phyloP scores from a whole-genome alignment of 257 asterid species.

The Handroanthus guayacan region DNA sequence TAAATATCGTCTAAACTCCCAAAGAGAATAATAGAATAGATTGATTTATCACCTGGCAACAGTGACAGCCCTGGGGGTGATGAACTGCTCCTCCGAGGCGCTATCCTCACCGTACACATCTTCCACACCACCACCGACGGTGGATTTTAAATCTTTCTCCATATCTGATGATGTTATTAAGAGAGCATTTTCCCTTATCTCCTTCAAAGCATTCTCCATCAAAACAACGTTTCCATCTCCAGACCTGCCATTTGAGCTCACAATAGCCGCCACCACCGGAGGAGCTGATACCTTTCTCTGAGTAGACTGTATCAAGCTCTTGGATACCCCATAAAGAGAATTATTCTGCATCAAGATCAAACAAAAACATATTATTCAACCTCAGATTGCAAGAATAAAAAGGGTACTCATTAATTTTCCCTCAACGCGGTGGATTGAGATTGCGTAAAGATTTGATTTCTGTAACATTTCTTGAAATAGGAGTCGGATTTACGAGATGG shows the following conservation, averaged over 20 bases:
- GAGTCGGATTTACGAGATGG: constrained; percentile 31
- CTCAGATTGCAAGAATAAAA: constrained; percentile 19
- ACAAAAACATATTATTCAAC: constrained; percentile 7
- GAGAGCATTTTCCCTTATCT: constrained; percentile 42
- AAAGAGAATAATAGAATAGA: not conserved
- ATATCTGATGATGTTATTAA: constrained; percentile 35
- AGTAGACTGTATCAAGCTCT: constrained; percentile 47
- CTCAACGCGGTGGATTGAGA: not conserved
- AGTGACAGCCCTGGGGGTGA: constrained; percentile 69
- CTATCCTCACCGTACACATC: constrained; percentile 75
- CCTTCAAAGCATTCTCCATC: constrained; percentile 54
- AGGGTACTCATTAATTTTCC: not conserved
- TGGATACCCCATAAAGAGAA: constrained; percentile 66
- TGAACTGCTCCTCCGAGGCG: constrained; percentile 62
- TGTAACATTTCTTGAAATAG: constrained; percentile 21
- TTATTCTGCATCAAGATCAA: constrained; percentile 54
- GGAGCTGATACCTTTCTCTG: constrained; percentile 53
- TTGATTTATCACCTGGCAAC: constrained; percentile 69
- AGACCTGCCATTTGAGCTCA: constrained; percentile 65
- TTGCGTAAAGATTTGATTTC: constrained; percentile 8
- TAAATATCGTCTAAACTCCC: constrained; percentile 20
- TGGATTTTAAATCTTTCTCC: constrained; percentile 46
- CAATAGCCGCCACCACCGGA: constrained; percentile 56
- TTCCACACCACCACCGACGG: constrained; percentile 63
- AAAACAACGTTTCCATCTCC: constrained; percentile 69